Evolutionary conservation across 2,329 filamentous ascomycete genomes (phyloP), one percentile per base, ranked within the genome.

Genomic region (Fusarium humuli): DNA sequence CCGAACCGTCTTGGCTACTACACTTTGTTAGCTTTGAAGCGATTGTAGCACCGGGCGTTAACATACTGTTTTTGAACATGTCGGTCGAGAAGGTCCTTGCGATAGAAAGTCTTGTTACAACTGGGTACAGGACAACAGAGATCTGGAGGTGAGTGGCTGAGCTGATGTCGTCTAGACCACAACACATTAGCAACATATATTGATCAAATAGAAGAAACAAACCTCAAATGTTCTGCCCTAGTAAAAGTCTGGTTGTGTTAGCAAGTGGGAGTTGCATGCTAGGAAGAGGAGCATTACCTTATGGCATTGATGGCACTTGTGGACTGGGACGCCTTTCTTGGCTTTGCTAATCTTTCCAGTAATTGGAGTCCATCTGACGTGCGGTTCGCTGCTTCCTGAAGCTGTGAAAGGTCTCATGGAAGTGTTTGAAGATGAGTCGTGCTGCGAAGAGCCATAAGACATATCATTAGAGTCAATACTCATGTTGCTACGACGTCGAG

Each of bases 221-320:
- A 90, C 87, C 87, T 86, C 44, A 90, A 78, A 77, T 90, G 88
- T 73, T 90, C 88, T 30, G 88, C 88, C 73, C 88, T 82, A 14
- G 87, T 89, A 67, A 90, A 90, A 3, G 86, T 89, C 88, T 90
- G 11, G 20, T 20, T 49, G 37, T 18, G 47, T 70, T 30, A 67
- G 52, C 62, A 40, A 27, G 41, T 22, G 48, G 66, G 25, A 46
- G 40, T 45, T 27, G 8, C 27, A 27, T 48, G 10, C 18, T 37
- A 20, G 8, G n/a, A 37, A 30, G 41, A 42, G 45, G 41, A 40
- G 57, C 45, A 61, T 40, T 78, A 87, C 85, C 82, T 87, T 88
- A 20, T 83, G 77, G 70, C 86, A 88, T 57, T 81, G 78, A 8
- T 87, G 83, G 68, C 86, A 88, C 4, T 79, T 82, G 75, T 88